Conservation (phyloP, 495 filamentous ascomycete genomes). For the Penicillium antarcticum region DNA sequence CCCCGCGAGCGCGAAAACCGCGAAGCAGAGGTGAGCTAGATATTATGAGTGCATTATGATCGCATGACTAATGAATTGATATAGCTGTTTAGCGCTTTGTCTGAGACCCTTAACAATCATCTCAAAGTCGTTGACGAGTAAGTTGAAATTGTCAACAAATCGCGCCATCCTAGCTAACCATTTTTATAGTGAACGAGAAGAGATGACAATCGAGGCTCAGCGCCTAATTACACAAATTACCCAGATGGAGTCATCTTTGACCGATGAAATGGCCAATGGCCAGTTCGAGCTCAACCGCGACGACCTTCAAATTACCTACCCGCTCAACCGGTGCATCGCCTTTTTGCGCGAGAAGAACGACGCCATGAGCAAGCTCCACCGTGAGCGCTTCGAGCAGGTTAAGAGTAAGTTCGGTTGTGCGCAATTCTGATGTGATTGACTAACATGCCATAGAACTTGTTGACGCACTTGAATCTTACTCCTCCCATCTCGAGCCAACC, state of each 20-base stretch:
- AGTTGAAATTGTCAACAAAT: constrained; percentile 18
- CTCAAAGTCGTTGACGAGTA: constrained; percentile 71
- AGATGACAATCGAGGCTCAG: constrained; percentile 82
- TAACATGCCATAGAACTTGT: constrained; percentile 68
- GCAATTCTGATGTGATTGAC: constrained; percentile 5
- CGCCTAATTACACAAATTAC: constrained; percentile 77
- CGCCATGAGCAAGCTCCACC: constrained; percentile 74
- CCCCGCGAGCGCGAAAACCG: constrained; percentile 83
- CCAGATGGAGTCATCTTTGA: constrained; percentile 90
- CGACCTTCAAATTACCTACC: constrained; percentile 71
- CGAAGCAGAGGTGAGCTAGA: constrained; percentile 72
- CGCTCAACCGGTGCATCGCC: constrained; percentile 73
- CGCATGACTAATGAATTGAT: background rate
- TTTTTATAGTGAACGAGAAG: constrained; percentile 70
- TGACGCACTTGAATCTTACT: constrained; percentile 89
- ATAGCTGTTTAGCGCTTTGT: constrained; percentile 82
- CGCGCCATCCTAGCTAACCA: constrained; percentile 4
- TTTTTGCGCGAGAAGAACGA: constrained; percentile 80
- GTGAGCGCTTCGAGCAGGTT: constrained; percentile 88
- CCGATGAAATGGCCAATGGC: constrained; percentile 63
- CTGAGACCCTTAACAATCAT: constrained; percentile 82
- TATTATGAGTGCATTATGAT: background rate
- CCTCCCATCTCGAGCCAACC: constrained; percentile 83
- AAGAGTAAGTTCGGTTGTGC: constrained; percentile 62
- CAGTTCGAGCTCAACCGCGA: constrained; percentile 60